Evolutionary conservation across 495 filamentous ascomycete species (phyloP).

Genomic region (Xylaria cubensis): DNA sequence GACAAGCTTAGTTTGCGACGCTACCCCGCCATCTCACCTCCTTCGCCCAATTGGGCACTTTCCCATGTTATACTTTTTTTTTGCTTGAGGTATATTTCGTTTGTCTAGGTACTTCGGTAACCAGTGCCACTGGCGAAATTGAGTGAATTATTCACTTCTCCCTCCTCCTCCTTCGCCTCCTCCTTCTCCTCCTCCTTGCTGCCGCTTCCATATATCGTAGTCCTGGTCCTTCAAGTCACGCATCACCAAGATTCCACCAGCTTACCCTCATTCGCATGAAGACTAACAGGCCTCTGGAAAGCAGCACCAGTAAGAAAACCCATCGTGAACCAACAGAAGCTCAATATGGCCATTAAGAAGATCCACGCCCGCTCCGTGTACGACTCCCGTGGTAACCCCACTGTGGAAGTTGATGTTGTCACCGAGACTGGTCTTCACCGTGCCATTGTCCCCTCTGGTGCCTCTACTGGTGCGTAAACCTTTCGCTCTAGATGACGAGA

Average conservation of each 20-base stretch:
- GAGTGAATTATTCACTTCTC: slow-evolving; percentile 36
- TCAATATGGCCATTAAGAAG: slow-evolving; percentile 89
- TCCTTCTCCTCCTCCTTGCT: not conserved
- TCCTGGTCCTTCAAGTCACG: not conserved
- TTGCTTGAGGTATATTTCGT: slow-evolving; percentile 41
- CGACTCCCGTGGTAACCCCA: slow-evolving; percentile 98
- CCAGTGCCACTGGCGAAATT: slow-evolving; percentile 24
- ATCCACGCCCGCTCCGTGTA: slow-evolving; percentile 99
- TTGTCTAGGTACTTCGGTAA: not conserved
- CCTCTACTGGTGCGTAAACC: slow-evolving; percentile 81
- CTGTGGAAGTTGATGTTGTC: slow-evolving; percentile 91
- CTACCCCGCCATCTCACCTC: slow-evolving; percentile 43
- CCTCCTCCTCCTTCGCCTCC: not conserved
- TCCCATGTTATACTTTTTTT: slow-evolving; percentile 22
- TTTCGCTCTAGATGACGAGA: slow-evolving; percentile 21
- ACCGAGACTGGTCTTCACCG: slow-evolving; percentile 97
- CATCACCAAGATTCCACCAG: not conserved
- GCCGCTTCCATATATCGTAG: not conserved
- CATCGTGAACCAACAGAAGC: not conserved
- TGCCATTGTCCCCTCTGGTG: slow-evolving; percentile 97
- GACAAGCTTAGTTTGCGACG: slow-evolving; percentile 14
- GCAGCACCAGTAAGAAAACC: not conserved
- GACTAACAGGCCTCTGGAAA: slow-evolving; percentile 3
- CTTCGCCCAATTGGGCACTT: slow-evolving; percentile 19
- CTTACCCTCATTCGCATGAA: not conserved